A percentile compares a stretch with the other conserved stretches of the same genome.
These are phyloP conservation scores for Gossypium schwendimanii DNA, from an alignment of 441 rosid genomes.

Conservation along the genomic window DNA sequence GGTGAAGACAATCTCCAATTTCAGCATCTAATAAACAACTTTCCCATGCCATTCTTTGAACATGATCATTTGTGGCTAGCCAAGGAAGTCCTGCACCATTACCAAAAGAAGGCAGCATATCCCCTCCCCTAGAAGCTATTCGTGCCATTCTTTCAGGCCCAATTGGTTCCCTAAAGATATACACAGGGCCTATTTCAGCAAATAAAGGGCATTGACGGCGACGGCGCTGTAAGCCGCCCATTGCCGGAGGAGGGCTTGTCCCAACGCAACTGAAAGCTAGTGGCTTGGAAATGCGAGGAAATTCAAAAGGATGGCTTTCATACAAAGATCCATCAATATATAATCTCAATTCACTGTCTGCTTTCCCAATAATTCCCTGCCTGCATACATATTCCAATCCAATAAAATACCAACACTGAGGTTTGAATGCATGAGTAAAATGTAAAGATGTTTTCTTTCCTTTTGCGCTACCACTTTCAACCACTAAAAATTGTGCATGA, in stretches of 20 bases:
- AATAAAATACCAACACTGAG: conserved; percentile 97
- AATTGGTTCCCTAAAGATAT: conserved; percentile 91
- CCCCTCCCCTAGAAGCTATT: conserved; percentile 94
- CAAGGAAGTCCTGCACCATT: conserved; percentile 96
- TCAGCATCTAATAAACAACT: conserved; percentile 84
- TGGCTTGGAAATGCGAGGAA: conserved; percentile 88
- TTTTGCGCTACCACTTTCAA: conserved; percentile 91
- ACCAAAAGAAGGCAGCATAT: conserved; percentile 85
- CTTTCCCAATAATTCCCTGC: conserved; percentile 87
- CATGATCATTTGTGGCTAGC: conserved; percentile 70
- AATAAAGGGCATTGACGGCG: conserved; percentile 96
- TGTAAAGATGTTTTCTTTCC: conserved; percentile 92
- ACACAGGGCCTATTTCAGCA: conserved; percentile 99
- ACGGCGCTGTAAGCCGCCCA: conserved; percentile 95
- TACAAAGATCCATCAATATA: conserved; percentile 93
- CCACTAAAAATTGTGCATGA: conserved; percentile 96
- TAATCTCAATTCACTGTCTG: conserved; percentile 84
- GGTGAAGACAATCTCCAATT: conserved; percentile 79
- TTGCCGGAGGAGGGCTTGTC: conserved; percentile 94
- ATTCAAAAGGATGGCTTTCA: conserved; percentile 91
- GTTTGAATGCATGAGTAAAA: conserved; percentile 97
- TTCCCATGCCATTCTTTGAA: conserved; percentile 62
- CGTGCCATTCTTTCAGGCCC: conserved; percentile 89
- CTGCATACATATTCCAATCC: conserved; percentile 83
- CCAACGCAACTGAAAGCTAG: conserved; percentile 98